Evolutionary conservation across 768 basidiomycete species (phyloP).

Genomic region (Crassisporium funariophilum): DNA sequence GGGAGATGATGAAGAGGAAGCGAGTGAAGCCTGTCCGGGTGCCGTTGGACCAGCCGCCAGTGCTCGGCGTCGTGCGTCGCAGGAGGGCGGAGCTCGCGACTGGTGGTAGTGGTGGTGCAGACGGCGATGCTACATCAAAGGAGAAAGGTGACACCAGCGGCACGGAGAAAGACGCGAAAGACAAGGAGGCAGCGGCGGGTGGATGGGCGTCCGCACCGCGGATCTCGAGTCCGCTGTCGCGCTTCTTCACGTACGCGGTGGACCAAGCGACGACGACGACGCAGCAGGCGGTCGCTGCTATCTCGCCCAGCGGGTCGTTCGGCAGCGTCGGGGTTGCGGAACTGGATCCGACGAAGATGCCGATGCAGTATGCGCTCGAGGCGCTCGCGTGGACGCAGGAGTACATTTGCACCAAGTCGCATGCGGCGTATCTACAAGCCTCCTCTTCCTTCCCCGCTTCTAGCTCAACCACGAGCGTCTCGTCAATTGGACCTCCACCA

Average conservation of each 20-base stretch:
- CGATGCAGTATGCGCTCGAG: constrained; percentile 82
- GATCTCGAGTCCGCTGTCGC: constrained; percentile 68
- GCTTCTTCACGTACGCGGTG: constrained; percentile 74
- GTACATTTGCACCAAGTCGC: too few relatives aligned
- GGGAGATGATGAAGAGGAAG: constrained; percentile 79
- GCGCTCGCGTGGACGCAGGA: constrained; percentile 80
- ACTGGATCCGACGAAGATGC: constrained; percentile 60
- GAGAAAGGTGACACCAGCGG: constrained; percentile 1
- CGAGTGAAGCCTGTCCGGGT: constrained; percentile 83
- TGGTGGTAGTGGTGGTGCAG: constrained; percentile 35
- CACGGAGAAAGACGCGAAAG: too few relatives aligned
- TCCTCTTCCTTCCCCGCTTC: too few relatives aligned
- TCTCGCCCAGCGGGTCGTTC: constrained; percentile 62
- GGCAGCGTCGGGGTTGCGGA: constrained; percentile 39
- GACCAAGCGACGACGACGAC: constrained; percentile 75
- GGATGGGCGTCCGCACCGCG: constrained; percentile 62
- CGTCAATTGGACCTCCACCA: too few relatives aligned
- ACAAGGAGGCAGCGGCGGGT: constrained; percentile 12
- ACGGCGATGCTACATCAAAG: constrained; percentile 27
- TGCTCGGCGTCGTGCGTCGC: constrained; percentile 68
- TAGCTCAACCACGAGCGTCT: too few relatives aligned
- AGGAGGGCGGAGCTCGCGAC: constrained; percentile 78
- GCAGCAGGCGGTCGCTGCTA: constrained; percentile 76
- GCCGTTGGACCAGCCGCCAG: constrained; percentile 92
- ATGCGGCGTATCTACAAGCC: too few relatives aligned